Conservation (phyloP, 768 basidiomycete genomes). For the Amanita subjunquillea region DNA sequence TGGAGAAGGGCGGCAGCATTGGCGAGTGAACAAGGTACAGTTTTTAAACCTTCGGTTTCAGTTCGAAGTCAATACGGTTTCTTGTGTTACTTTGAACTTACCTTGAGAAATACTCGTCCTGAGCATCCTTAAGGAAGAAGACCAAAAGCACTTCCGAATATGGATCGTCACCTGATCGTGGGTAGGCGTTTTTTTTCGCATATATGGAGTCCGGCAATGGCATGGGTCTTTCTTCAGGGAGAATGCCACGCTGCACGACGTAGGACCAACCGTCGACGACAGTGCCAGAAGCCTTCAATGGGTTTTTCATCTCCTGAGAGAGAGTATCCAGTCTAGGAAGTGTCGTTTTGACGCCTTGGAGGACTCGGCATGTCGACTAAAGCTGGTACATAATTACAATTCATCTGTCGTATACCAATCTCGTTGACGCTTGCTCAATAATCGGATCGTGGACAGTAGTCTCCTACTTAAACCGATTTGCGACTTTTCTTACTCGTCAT, state of each 20-base stretch:
- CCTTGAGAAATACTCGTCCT: conserved; percentile 19
- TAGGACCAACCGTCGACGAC: conserved; percentile 42
- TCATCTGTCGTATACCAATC: not conserved
- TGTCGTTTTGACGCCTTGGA: conserved; percentile 43
- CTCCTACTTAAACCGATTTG: no score
- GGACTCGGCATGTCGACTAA: conserved; percentile 55
- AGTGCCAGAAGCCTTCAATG: conserved; percentile 48
- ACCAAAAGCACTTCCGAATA: not conserved
- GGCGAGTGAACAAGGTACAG: conserved; percentile 21
- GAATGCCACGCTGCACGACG: conserved; percentile 60
- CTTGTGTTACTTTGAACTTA: conserved; percentile 8
- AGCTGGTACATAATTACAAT: conserved; percentile 34
- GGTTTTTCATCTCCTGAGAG: conserved; percentile 49
- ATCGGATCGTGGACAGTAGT: no score
- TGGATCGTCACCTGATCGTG: conserved; percentile 24
- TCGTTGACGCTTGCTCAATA: no score
- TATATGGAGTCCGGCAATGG: conserved; percentile 5
- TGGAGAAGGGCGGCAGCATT: conserved; percentile 30
- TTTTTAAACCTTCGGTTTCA: conserved; percentile 21
- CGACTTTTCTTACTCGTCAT: no score
- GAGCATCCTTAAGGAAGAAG: conserved; percentile 12
- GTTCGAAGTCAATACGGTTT: not conserved
- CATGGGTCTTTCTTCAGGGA: conserved; percentile 22
- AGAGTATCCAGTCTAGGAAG: conserved; percentile 51
- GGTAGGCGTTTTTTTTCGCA: conserved; percentile 22